Evolutionary conservation across 177 flowering plant genomes (phyloP), one percentile per base, ranked within the genome.

Genomic region (Vitis hybrid): DNA sequence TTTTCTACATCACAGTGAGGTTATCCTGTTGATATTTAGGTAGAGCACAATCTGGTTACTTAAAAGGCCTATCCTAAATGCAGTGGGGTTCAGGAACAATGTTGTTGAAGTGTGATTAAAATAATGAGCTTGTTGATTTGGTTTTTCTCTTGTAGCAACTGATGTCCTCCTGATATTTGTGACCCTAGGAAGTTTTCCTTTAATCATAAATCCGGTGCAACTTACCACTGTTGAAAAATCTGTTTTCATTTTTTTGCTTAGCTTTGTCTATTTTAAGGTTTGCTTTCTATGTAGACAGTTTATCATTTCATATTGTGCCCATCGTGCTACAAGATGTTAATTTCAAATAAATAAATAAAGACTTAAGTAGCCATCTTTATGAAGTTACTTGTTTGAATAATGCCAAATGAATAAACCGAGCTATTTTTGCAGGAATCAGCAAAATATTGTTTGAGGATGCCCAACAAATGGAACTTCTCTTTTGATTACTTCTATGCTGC

Each of bases 381-480:
- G 29, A 0, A 65, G 18, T 29, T 3, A 19, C 0, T 39, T 13
- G 0, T 48, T 12, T 50, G 57, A 18, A 14, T 62, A 22, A 12
- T 60, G 56, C 1, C 12, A 1, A 2, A 60, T 51, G 9, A 78
- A 56, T 39, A 7, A 56, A 50, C 29, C n/a, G 1, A 51, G 13
- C 12, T 71, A 16, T 59, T 56, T 59, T 56, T 71, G 76, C 90
- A 92, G 98, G 79, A 18, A 60, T 84, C 97, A 51, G 97, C 78
- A 16, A 87, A 79, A 65, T 93, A 85, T 69, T 83, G 90, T 67
- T 13, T 90, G 12, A 84, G 97, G 82, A 88, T 92, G 98, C 99
- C 99, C 51, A 93, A 95, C 91, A 88, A 85, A 78, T 93, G 84
- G 96, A 95, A 95, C 83, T 93, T 83, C 81, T 85, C 97, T 11